Conservation (phyloP, 306 rosid species). For the Vigna unguiculata region DNA sequence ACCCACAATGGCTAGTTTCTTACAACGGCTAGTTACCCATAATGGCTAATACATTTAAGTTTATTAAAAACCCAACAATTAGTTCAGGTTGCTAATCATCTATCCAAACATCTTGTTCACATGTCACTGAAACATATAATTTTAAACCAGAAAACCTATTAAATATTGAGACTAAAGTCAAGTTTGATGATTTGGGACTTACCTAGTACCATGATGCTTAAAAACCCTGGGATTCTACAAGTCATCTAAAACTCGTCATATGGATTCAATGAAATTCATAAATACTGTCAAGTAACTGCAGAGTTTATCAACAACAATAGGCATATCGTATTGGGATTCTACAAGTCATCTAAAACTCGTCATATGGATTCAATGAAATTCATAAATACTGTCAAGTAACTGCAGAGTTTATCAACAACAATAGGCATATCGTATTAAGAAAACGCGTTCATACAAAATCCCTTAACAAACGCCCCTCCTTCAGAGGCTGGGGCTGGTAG, state of each 20-base stretch:
- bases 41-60: too few relatives aligned
- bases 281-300: neutral
- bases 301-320: neutral
- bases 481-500: too few relatives aligned
- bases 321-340: neutral
- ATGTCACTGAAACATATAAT: neutral
- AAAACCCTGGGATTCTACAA: neutral
- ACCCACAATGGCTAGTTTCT: too few relatives aligned
- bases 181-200: constrained; percentile 1
- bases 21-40: too few relatives aligned
- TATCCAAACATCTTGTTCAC: constrained; percentile 14
- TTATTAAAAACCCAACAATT: too few relatives aligned
- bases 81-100: constrained; percentile 32
- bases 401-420: neutral
- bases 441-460: too few relatives aligned
- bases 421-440: neutral
- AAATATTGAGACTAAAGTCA: neutral
- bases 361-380: neutral
- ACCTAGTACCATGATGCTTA: too few relatives aligned
- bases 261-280: neutral
- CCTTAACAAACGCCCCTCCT: too few relatives aligned
- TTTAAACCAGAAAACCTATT: neutral
- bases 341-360: neutral
- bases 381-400: neutral
- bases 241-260: neutral